phyloP scores from a whole-genome alignment of 257 asterid species.

The Fraxinus pennsylvanica region DNA sequence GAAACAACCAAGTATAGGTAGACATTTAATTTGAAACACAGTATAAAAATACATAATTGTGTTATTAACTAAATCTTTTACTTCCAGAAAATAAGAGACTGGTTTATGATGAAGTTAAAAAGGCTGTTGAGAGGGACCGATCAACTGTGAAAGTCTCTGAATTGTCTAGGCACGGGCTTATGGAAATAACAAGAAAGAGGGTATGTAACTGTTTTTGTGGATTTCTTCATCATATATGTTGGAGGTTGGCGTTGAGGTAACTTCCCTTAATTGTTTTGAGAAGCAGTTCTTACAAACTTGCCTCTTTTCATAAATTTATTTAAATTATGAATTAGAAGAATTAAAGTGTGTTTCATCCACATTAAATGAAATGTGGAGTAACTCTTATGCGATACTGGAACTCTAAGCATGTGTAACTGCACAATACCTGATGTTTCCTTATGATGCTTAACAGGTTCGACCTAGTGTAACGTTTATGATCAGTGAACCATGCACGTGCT shows the following conservation, averaged over 20 bases:
- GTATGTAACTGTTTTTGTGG: constrained; percentile 41
- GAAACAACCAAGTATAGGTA: constrained; percentile 15
- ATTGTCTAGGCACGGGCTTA: constrained; percentile 86
- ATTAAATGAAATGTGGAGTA: neutral
- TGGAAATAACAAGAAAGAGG: constrained; percentile 97
- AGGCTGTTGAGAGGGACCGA: constrained; percentile 86
- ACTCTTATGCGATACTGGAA: constrained; percentile 9
- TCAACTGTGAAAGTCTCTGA: constrained; percentile 90
- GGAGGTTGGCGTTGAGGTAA: neutral
- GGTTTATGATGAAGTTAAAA: constrained; percentile 84
- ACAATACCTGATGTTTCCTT: constrained; percentile 5
- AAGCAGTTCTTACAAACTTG: neutral
- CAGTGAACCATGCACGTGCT: constrained; percentile 91
- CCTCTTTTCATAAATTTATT: neutral
- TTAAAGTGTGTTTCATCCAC: neutral
- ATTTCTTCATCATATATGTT: neutral
- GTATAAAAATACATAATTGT: constrained; percentile 9
- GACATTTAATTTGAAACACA: constrained; percentile 8
- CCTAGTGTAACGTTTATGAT: constrained; percentile 97
- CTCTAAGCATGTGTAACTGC: constrained; percentile 20
- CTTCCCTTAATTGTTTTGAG: neutral
- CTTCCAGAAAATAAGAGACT: constrained; percentile 82
- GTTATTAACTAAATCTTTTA: constrained; percentile 7
- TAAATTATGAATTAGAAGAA: neutral
- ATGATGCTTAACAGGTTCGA: constrained; percentile 67